Evolutionary conservation across 108 stramenopile genomes (phyloP), one percentile per base, ranked within the genome.

Genomic region (Cyclotella distinguenda): DNA sequence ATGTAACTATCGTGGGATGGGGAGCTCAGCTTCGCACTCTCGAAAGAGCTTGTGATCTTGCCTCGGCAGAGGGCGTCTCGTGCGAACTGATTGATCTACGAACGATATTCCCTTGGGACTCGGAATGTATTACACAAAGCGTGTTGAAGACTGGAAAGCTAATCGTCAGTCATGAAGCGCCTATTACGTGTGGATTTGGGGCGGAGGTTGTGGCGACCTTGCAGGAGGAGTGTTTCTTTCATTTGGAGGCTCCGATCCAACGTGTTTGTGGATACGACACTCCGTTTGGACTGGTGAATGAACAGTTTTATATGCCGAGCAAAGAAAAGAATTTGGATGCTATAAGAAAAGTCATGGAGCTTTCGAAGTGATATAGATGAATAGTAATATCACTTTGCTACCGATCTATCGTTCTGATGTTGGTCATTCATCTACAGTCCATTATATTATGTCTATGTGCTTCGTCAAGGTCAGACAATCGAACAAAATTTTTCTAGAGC

Each of bases 21-120:
- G 96, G 96, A 43, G 89, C 85, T 8, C 94, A 96, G 66, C 71
- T 97, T 33, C 70, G 86, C 7, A 88, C 90, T 16, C 61, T 94
- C 45, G 72, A 80, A 34, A 61, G 78, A 39, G 91, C 96, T 0
- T 83, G 83, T 43, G 90, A 93, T 42, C 42, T 88, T 53, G 95
- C 97, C 8, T 59, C 59, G 26, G 76, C 82, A 44, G 70, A 87
- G 35, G 96, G 96, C 2, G 90, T 97, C 34, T 69, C 80, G 4
- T 92, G 92, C 64, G 98, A 97, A 77, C 63, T 97, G 13, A 97
- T 98, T 67, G 98, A 98, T 78, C 74, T 98, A n/a, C 88, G 94
- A 50, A 95, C 97, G 18, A 80, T 99, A 10, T 52, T 94, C 5
- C 98, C 98, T 0, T 99, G 98, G 98, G 98, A 99, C 47, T 66